Base-by-base conservation (phyloP, 1,139 yeast genomes). In the Kodamaea fungicola region DNA sequence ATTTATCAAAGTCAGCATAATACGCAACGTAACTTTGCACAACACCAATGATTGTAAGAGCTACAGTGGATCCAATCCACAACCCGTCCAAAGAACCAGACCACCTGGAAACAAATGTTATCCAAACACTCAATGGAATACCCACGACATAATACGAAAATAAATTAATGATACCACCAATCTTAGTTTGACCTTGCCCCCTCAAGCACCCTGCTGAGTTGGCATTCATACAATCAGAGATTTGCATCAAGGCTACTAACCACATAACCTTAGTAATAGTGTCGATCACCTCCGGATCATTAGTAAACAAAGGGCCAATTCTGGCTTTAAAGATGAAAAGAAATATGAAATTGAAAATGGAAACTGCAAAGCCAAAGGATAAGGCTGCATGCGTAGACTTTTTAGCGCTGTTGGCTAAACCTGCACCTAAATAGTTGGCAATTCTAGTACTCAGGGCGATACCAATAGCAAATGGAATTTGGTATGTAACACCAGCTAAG, bases 391-490 rank as follows among this genome's bases (percentile, higher is more conserved):
- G 54, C 3, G 80, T 71, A 1, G 79, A 58, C 4, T 54, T 62
- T 39, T 59, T 59, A 7, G 82, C 80, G 9, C 77, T 64, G 2
- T 54, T 47, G 4, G 68, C 71, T 36, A 76, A 55, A 6, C 74
- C 76, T 8, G 82, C 80, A 16, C 83, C 83, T 42, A 77, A 62
- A 43, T 69, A 76, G 49, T 76, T 76, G 22, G 82, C 82, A 42
- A 77, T 74, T 49, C 83, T 64, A 2, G 83, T 76, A 2, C 80
- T 74, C 3, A 78, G 68, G 2, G 82, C 82, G 49, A 77, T 77
- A 3, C 81, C 78, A 36, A 77, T 73, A 7, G 80, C 82, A 52
- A 76, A 77, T 24, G 83, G 82, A 22, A 77, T 68, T 46, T 71
- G 76, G 45, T 71, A 71, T 6, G 74, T 75, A 42, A 57, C 57